Evolutionary conservation across 2,329 filamentous ascomycete genomes (phyloP).

Genomic region (Monosporascus sp.): DNA sequence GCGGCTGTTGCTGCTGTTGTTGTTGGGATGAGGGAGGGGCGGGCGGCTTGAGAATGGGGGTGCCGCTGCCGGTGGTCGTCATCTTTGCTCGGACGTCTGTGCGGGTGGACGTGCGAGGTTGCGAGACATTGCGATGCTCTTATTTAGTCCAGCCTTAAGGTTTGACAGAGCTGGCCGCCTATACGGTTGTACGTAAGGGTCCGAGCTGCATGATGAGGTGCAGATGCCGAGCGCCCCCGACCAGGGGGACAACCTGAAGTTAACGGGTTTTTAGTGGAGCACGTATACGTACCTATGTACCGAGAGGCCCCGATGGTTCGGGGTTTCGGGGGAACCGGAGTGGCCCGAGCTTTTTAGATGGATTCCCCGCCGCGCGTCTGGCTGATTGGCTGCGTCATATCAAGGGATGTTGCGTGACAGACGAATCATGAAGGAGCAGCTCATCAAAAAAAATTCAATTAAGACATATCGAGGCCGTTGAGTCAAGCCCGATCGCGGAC

Average conservation of each 20-base stretch:
- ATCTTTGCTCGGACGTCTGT: slow-evolving; percentile 4
- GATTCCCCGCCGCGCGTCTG: no score
- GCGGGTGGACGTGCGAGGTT: neutral
- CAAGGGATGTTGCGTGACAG: neutral
- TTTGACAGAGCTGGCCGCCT: slow-evolving; percentile 1
- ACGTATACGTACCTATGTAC: no score
- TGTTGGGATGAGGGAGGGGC: slow-evolving; percentile 4
- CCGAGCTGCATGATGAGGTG: no score
- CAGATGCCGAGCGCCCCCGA: no score
- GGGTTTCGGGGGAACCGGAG: no score
- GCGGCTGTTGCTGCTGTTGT: slow-evolving; percentile 30
- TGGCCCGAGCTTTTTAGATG: no score
- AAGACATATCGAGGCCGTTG: neutral
- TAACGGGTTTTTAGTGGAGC: no score
- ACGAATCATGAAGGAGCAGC: neutral
- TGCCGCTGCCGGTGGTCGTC: slow-evolving; percentile 8
- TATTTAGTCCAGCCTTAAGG: neutral
- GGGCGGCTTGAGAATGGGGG: slow-evolving; percentile 8
- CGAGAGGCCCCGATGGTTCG: no score
- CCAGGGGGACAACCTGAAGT: no score
- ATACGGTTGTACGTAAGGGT: neutral
- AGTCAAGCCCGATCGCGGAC: neutral
- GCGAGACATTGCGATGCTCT: neutral
- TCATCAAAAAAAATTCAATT: neutral
- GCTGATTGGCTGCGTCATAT: neutral